Evolutionary conservation across 106 monocot species (phyloP), one percentile per base, ranked within the genome.

Genomic region (Dendrobium chrysotoxum): DNA sequence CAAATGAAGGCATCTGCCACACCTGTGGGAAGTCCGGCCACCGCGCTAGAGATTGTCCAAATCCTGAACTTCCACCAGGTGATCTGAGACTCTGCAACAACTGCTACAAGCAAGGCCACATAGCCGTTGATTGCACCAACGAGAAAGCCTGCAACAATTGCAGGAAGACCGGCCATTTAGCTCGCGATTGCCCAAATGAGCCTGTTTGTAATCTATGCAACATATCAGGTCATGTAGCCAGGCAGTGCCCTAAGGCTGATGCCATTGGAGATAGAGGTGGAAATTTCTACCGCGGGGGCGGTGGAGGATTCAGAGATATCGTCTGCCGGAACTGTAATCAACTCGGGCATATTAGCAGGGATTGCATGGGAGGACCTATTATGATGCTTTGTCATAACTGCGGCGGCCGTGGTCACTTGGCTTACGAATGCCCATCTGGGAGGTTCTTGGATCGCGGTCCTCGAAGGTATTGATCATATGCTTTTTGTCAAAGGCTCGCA

Each of bases 111-210:
- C 92, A 87, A 46, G 96, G 96, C 2, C 96, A 97, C 79, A 80
- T 89, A 5, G 89, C 89, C 4, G 86, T 79, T 0, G 89, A 94
- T 58, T 97, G 96, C 81, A 92, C 96, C 64, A 97, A 96, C 45
- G 96, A 97, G 61, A 94, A 94, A 80, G 96, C 94, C 18, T 97
- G 96, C 86, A 97, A 97, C 86, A 97, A 97, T 81, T 97, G 96
- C 85, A 81, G 94, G 75, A 92, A 94, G 67, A 90, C 90, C 0
- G 96, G 96, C 0, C 96, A 97, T 80, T 78, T 97, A 40, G 96
- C 94, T 16, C 88, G 94, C 0, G 94, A 94, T 77, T 97, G 96
- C 88, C 79, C 81, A 0, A 97, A 97, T 31, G 94, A 97, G 12
- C 96, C 96, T 20, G 92, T 97, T 5, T 97, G 96, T 82, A 94